phyloP scores from a whole-genome alignment of 805 yeast species.

The Yamadazyma philogaea region DNA sequence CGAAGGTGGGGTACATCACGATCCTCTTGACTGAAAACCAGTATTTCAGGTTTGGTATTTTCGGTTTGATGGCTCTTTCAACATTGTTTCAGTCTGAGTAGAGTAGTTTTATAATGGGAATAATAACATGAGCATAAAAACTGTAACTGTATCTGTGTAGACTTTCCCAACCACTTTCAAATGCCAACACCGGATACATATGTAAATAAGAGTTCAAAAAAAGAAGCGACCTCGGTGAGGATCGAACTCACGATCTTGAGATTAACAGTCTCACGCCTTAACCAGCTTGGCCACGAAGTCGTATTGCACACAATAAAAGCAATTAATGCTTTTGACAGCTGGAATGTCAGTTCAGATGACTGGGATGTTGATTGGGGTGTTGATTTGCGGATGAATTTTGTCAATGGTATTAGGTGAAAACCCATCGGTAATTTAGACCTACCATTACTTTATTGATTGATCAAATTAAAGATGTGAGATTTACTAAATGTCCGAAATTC shows the following conservation, averaged over 20 bases:
- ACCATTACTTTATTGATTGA: too few relatives aligned
- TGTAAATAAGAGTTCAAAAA: not conserved
- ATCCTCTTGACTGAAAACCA: constrained; percentile 86
- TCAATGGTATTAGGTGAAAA: too few relatives aligned
- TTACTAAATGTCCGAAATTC: too few relatives aligned
- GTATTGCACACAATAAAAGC: not conserved
- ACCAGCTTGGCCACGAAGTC: constrained; percentile 21
- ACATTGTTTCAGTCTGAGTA: constrained; percentile 48
- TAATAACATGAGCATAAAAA: too few relatives aligned
- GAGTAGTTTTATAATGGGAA: not conserved
- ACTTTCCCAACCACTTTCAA: too few relatives aligned
- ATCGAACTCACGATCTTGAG: constrained; percentile 20
- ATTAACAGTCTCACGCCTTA: constrained; percentile 21
- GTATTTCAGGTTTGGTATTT: constrained; percentile 72
- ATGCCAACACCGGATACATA: not conserved
- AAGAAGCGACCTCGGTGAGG: constrained; percentile 18
- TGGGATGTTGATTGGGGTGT: too few relatives aligned
- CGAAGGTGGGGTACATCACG: constrained; percentile 86
- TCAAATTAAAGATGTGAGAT: too few relatives aligned
- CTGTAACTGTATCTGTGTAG: too few relatives aligned
- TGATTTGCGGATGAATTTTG: too few relatives aligned
- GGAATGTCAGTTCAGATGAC: too few relatives aligned
- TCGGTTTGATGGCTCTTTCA: constrained; percentile 71
- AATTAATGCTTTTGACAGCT: not conserved
- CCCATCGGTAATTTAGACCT: too few relatives aligned